phyloP scores from a whole-genome alignment of 352 stramenopile genomes.

The Phytopythium chamaehyphon region DNA sequence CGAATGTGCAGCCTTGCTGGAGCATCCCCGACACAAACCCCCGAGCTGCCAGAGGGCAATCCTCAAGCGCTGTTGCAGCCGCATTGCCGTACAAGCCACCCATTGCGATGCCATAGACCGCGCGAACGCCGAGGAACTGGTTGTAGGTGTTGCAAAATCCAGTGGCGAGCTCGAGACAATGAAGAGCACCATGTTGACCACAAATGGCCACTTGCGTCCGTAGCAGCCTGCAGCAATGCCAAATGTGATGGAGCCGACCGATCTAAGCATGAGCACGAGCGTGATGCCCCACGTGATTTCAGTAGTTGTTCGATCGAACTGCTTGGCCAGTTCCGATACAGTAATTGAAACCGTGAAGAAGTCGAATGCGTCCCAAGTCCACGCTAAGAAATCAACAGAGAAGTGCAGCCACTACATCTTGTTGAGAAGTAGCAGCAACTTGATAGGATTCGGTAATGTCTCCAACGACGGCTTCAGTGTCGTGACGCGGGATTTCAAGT shows the following conservation, averaged over 20 bases:
- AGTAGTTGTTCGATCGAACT: slow-evolving; percentile 36
- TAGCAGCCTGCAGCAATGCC: slow-evolving; percentile 40
- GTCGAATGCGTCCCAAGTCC: slow-evolving; percentile 54
- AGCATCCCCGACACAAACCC: slow-evolving; percentile 51
- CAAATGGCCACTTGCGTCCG: slow-evolving; percentile 36
- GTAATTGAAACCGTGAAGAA: slow-evolving; percentile 60
- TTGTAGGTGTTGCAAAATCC: slow-evolving; percentile 37
- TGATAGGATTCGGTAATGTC: slow-evolving; percentile 22
- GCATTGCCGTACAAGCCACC: slow-evolving; percentile 45
- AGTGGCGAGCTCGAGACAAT: slow-evolving; percentile 36
- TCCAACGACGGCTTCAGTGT: slow-evolving; percentile 39
- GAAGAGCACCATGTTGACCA: slow-evolving; percentile 41
- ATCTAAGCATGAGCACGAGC: slow-evolving; percentile 47
- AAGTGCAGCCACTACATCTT: slow-evolving; percentile 39
- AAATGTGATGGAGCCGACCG: slow-evolving; percentile 37
- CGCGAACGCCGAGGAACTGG: slow-evolving; percentile 29
- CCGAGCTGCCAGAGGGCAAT: slow-evolving; percentile 31
- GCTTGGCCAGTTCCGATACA: slow-evolving; percentile 39
- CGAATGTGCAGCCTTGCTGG: slow-evolving; percentile 47
- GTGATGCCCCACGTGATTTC: slow-evolving; percentile 59
- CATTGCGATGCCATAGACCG: slow-evolving; percentile 44
- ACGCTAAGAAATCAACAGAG: slow-evolving; percentile 30
- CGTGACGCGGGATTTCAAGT: slow-evolving; percentile 20
- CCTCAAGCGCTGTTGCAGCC: slow-evolving; percentile 37
- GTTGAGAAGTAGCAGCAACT: slow-evolving; percentile 22